A percentile compares a stretch with the other conserved stretches of the same genome.
These are phyloP conservation scores for Cladosporium cucumerinum DNA, from an alignment of 2,329 filamentous ascomycete genomes.

Conservation along the genomic window DNA sequence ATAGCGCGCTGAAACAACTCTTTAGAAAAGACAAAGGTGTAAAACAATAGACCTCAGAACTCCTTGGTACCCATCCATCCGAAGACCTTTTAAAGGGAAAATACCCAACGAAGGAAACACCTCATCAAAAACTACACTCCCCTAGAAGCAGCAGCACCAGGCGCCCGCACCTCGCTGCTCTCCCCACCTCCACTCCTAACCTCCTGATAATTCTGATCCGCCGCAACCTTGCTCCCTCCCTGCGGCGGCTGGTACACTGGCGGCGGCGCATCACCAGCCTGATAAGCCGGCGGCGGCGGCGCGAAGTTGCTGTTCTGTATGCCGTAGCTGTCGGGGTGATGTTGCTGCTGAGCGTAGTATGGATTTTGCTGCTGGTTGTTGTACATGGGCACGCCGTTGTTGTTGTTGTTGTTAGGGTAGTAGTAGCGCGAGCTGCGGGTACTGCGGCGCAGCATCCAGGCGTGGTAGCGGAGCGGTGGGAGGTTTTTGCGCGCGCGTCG, in stretches of 20 bases:
- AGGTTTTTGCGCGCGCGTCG: constrained; percentile 63
- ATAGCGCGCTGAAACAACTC: neutral
- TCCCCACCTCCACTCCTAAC: constrained; percentile 18
- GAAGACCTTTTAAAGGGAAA: neutral
- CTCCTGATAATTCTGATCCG: constrained; percentile 31
- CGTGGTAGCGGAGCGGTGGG: constrained; percentile 66
- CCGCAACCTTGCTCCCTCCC: constrained; percentile 34
- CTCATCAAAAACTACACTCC: neutral
- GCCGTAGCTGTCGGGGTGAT: constrained; percentile 21
- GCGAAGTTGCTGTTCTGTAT: constrained; percentile 26
- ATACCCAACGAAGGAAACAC: neutral
- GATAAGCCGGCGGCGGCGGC: constrained; percentile 36
- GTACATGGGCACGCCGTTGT: constrained; percentile 20
- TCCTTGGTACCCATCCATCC: neutral
- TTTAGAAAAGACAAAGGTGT: neutral
- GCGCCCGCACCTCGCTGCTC: constrained; percentile 21
- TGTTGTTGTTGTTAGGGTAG: constrained; percentile 20
- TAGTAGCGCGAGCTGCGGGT: neutral
- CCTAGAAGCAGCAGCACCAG: constrained; percentile 14
- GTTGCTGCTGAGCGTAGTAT: constrained; percentile 18
- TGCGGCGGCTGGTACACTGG: constrained; percentile 36
- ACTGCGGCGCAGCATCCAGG: constrained; percentile 38
- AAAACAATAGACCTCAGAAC: neutral
- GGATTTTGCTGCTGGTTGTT: constrained; percentile 16
- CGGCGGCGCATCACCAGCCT: constrained; percentile 30